Evolutionary conservation across 805 yeast genomes (phyloP).

Genomic region (Saccharomycopsis selenospora): DNA sequence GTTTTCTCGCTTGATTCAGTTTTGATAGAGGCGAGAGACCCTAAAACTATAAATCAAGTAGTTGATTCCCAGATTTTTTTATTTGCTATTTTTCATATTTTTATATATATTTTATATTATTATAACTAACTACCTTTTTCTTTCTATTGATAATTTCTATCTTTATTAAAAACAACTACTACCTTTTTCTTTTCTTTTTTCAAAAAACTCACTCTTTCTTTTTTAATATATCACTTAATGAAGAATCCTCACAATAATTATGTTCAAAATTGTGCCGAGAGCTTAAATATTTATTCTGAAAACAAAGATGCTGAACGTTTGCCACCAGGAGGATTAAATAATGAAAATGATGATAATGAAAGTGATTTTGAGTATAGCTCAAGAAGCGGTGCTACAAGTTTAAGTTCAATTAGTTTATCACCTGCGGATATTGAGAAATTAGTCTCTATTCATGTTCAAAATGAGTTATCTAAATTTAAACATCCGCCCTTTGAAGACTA

Average conservation of each 20-base stretch:
- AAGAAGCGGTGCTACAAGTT: not conserved
- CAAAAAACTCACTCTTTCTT: no score
- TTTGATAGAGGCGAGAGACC: no score
- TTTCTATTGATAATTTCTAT: no score
- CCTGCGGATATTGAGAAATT: constrained; percentile 12
- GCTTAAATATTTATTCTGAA: not conserved
- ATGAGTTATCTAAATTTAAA: constrained; percentile 14
- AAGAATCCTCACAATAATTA: constrained; percentile 2
- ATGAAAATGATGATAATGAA: not conserved
- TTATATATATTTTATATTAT: no score
- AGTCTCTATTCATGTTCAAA: constrained; percentile 16
- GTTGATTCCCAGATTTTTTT: no score
- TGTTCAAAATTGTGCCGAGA: not conserved
- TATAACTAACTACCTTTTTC: no score
- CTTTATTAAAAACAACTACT: no score
- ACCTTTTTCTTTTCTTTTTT: no score
- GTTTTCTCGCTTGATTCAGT: no score
- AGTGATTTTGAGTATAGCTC: not conserved
- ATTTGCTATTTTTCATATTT: no score
- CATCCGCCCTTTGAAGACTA: constrained; percentile 12
- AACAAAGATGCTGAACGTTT: not conserved
- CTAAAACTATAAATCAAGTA: no score
- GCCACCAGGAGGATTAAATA: not conserved
- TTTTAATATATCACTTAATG: no score
- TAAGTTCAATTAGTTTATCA: not conserved